phyloP scores from a whole-genome alignment of 2,329 filamentous ascomycete species.

The Gnomoniopsis smithogilvyi region DNA sequence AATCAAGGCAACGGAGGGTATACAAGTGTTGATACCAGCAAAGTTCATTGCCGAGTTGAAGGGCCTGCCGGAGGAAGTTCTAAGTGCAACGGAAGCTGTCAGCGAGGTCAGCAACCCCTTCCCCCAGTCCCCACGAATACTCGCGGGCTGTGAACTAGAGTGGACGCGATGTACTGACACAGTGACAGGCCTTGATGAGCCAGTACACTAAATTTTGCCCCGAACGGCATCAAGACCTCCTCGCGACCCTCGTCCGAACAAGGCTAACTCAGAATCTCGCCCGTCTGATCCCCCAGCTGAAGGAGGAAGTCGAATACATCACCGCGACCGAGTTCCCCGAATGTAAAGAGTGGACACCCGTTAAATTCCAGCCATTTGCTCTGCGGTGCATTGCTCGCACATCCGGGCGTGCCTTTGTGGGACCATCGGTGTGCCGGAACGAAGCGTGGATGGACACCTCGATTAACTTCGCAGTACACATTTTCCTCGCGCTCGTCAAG shows the following conservation, averaged over 20 bases:
- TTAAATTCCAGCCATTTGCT: conserved; percentile 50
- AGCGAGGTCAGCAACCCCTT: conserved; percentile 38
- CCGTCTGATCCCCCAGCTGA: conserved; percentile 42
- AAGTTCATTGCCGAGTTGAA: conserved; percentile 44
- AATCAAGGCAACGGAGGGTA: conserved; percentile 48
- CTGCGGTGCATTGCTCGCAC: conserved; percentile 50
- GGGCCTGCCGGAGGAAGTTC: conserved; percentile 43
- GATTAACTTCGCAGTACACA: conserved; percentile 47
- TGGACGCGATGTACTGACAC: conserved; percentile 2
- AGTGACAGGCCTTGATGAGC: conserved; percentile 42
- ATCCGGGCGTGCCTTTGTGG: conserved; percentile 52
- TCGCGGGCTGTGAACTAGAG: neutral
- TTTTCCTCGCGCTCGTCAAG: conserved; percentile 45
- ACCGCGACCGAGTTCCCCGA: conserved; percentile 44
- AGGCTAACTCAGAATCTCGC: conserved; percentile 46
- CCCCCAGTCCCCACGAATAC: neutral
- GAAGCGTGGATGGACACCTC: conserved; percentile 52
- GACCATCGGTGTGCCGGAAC: conserved; percentile 45
- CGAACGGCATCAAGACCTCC: conserved; percentile 42
- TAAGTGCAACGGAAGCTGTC: conserved; percentile 47
- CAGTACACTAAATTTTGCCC: conserved; percentile 49
- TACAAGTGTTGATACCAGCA: conserved; percentile 45
- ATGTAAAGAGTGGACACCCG: conserved; percentile 52
- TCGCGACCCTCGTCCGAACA: conserved; percentile 42
- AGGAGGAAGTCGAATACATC: conserved; percentile 44